phyloP scores from a whole-genome alignment of 371 early-diverging fungal genomes.

The Batkoa obscura region DNA sequence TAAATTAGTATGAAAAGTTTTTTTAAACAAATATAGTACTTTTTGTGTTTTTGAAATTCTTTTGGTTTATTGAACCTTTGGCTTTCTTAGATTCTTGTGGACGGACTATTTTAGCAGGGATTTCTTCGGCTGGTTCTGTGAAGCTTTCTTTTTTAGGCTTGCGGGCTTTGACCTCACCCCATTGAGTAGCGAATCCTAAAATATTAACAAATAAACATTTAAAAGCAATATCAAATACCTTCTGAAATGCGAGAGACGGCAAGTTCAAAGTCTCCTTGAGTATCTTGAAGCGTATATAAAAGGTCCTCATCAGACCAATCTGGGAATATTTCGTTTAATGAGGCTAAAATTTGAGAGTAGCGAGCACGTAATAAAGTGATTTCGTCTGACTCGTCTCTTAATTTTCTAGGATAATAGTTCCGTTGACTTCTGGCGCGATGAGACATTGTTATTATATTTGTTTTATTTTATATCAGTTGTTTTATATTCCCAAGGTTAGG shows the following conservation, averaged over 20 bases:
- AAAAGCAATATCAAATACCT: constrained; percentile 27
- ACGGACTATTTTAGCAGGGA: background rate
- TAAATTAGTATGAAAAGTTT: too few species aligned
- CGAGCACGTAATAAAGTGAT: constrained; percentile 38
- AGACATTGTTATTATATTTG: background rate
- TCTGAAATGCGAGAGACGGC: constrained; percentile 66
- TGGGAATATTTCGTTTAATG: constrained; percentile 62
- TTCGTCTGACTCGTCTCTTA: constrained; percentile 30
- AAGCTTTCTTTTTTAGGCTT: constrained; percentile 27
- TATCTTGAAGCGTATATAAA: constrained; percentile 63
- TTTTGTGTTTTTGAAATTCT: too few species aligned
- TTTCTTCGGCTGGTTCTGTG: too few species aligned
- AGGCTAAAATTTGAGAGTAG: constrained; percentile 40
- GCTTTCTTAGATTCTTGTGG: background rate
- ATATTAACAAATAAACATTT: background rate
- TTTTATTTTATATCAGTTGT: too few species aligned
- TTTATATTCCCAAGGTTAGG: too few species aligned
- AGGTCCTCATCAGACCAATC: constrained; percentile 86
- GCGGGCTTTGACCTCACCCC: constrained; percentile 80
- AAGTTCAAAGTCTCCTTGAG: constrained; percentile 62
- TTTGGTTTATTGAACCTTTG: background rate
- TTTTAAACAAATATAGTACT: too few species aligned
- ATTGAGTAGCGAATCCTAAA: constrained; percentile 64
- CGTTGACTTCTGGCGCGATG: background rate
- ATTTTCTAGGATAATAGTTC: background rate